A percentile compares a stretch with the other conserved stretches of the same genome.
phyloP scores from a whole-genome alignment of 805 yeast species.

The Hanseniaspora pseudoguilliermondii region DNA sequence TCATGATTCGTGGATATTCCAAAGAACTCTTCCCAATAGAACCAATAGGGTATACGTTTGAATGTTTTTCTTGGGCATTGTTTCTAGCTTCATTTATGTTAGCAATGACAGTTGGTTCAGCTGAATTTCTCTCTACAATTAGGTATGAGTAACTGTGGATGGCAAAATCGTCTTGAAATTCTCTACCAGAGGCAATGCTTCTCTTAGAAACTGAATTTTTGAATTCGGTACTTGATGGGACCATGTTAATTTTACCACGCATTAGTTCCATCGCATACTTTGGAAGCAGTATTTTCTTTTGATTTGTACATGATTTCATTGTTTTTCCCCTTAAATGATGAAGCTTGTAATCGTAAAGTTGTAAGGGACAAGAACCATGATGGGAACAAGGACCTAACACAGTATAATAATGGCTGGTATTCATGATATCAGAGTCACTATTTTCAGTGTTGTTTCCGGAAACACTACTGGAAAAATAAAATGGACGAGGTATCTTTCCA shows the following conservation, averaged over 20 bases:
- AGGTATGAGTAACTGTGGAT: conserved; percentile 62
- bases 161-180: conserved; percentile 58
- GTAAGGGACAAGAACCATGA: conserved; percentile 76
- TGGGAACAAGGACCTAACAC: conserved; percentile 87
- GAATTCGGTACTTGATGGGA: conserved; percentile 36
- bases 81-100: conserved; percentile 33
- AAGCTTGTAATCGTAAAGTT: conserved; percentile 57
- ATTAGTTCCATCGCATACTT: conserved; percentile 69
- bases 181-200: conserved; percentile 45
- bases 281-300: conserved; percentile 64
- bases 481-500: conserved; percentile 61
- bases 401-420: conserved; percentile 41
- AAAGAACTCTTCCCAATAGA: conserved; percentile 58
- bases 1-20: conserved; percentile 43
- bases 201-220: background rate
- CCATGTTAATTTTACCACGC: conserved; percentile 52
- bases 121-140: conserved; percentile 47
- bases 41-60: conserved; percentile 19
- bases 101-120: conserved; percentile 31
- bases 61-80: conserved; percentile 2
- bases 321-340: conserved; percentile 47
- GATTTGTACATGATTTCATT: conserved; percentile 63
- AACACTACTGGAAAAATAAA: conserved; percentile 20
- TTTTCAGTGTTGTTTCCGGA: background rate
- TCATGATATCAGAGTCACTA: conserved; percentile 1